phyloP scores from a whole-genome alignment of 2,329 filamentous ascomycete species.

The Sarocladium kiliense region DNA sequence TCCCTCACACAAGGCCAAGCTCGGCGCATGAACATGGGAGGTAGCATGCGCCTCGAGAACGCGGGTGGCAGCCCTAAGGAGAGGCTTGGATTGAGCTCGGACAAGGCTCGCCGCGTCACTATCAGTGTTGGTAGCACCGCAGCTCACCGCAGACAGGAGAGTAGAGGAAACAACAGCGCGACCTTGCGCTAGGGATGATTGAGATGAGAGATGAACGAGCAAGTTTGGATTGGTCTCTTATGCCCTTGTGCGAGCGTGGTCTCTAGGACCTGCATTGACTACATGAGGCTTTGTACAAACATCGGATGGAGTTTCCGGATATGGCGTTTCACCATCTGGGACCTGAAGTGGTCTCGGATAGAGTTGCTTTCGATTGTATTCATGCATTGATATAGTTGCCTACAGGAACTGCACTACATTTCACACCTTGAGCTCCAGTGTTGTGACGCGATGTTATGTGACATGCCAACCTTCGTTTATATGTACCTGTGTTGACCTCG shows the following conservation, averaged over 20 bases:
- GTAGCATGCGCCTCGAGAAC: slow-evolving; percentile 29
- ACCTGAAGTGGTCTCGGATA: neutral
- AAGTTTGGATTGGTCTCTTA: slow-evolving; percentile 7
- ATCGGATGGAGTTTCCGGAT: slow-evolving; percentile 6
- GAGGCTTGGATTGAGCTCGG: slow-evolving; percentile 15
- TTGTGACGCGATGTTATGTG: neutral
- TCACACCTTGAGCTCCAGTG: neutral
- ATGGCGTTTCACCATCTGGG: neutral
- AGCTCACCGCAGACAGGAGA: slow-evolving; percentile 24
- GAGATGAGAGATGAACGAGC: slow-evolving; percentile 6
- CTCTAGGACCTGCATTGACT: neutral
- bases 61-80: slow-evolving; percentile 9
- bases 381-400: neutral
- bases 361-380: neutral
- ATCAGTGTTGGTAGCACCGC: slow-evolving; percentile 26
- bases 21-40: slow-evolving; percentile 50
- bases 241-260: neutral
- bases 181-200: slow-evolving; percentile 19
- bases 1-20: slow-evolving; percentile 50
- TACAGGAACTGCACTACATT: neutral
- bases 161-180: slow-evolving; percentile 19
- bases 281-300: slow-evolving; percentile 2
- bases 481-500: too few species aligned
- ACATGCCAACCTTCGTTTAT: neutral
- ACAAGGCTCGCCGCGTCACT: slow-evolving; percentile 30